Percentiles rank a stretch among this genome's conserved stretches.
Evolutionary conservation across 2,329 filamentous ascomycete genomes (phyloP).

Genomic region (Stagonosporopsis chrysanthemi): DNA sequence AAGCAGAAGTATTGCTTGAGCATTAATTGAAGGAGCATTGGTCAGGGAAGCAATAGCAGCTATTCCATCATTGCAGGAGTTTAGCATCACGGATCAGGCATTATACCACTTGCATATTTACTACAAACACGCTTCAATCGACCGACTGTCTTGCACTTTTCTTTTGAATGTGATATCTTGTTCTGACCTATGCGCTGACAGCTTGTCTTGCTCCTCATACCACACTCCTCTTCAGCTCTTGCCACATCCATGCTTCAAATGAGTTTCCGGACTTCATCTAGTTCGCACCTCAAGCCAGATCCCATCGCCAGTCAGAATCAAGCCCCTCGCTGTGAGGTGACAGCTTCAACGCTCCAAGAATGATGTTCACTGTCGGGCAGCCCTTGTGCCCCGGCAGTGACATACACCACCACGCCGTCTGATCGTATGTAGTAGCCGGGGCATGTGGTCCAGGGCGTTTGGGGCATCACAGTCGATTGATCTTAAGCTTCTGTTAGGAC

Average conservation of each 20-base stretch:
- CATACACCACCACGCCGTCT: neutral
- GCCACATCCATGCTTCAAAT: too few relatives aligned
- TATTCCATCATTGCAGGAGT: conserved; percentile 20
- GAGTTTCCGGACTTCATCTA: too few relatives aligned
- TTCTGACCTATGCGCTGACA: too few relatives aligned
- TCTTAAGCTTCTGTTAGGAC: neutral
- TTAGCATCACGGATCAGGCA: conserved; percentile 17
- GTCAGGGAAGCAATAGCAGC: conserved; percentile 1
- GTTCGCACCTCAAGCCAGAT: too few relatives aligned
- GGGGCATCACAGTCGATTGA: neutral
- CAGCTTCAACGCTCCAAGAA: neutral
- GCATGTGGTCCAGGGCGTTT: neutral
- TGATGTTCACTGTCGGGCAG: neutral
- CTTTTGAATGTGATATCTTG: neutral
- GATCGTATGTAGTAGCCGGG: neutral
- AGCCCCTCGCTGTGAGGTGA: neutral
- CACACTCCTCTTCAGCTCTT: too few relatives aligned
- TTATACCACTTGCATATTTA: conserved; percentile 25
- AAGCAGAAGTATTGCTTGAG: neutral
- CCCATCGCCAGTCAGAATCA: too few relatives aligned
- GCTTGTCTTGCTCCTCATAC: too few relatives aligned
- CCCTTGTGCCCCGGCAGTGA: neutral
- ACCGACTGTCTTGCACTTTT: neutral
- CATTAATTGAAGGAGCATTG: conserved; percentile 6
- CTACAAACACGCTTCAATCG: conserved; percentile 7